Percentiles rank a stretch among this genome's conserved stretches.
phyloP scores from a whole-genome alignment of 192 early-diverging fungal genomes.

The Coemansia sp. region DNA sequence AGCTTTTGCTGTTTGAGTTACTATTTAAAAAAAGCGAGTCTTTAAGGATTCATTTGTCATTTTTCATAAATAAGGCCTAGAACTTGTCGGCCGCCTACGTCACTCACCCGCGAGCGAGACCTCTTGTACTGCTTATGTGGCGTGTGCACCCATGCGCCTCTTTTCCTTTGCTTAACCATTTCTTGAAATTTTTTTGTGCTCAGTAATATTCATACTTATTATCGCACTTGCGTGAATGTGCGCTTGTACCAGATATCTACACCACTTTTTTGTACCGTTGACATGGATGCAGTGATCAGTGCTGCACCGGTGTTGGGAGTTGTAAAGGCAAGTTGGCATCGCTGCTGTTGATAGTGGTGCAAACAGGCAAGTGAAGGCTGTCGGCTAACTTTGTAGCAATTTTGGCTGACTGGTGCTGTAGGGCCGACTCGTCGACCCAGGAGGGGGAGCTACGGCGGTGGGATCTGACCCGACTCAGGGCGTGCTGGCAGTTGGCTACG shows the following conservation, averaged over 20 bases:
- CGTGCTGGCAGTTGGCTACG: conserved; percentile 32
- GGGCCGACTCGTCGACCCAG: conserved; percentile 33
- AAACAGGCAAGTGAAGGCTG: neutral
- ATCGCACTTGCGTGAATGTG: conserved; percentile 2
- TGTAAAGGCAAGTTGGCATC: conserved; percentile 17
- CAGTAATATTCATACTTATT: neutral
- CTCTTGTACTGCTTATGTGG: neutral
- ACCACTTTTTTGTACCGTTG: neutral
- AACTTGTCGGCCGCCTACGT: neutral
- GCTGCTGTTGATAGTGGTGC: neutral
- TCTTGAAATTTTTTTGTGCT: neutral
- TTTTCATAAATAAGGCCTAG: neutral
- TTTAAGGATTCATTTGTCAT: neutral
- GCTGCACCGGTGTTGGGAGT: conserved; percentile 10
- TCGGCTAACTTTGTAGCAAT: neutral
- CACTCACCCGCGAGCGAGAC: conserved; percentile 2
- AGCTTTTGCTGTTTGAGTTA: neutral
- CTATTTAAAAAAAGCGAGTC: neutral
- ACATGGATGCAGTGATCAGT: conserved; percentile 5
- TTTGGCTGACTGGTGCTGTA: conserved; percentile 3
- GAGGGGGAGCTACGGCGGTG: conserved; percentile 33
- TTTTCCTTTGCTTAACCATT: neutral
- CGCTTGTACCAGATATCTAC: neutral
- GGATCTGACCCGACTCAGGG: conserved; percentile 43
- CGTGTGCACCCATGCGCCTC: neutral